phyloP scores from a whole-genome alignment of 257 asterid genomes.

The Nicotiana sylvestris region DNA sequence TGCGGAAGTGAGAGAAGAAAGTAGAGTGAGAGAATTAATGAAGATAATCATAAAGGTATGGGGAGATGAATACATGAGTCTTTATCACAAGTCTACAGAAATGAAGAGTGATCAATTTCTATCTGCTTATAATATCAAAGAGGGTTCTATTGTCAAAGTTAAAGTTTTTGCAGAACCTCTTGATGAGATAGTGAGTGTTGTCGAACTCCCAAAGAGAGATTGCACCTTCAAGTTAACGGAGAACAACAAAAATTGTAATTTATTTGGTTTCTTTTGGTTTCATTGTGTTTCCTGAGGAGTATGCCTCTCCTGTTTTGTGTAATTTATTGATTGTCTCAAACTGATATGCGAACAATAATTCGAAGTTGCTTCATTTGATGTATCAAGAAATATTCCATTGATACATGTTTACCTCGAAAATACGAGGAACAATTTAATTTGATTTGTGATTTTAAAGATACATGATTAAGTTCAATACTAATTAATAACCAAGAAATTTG shows the following conservation, averaged over 20 bases:
- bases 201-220: too few relatives aligned
- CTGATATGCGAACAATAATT: too few relatives aligned
- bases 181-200: not conserved
- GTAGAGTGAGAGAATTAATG: conserved; percentile 20
- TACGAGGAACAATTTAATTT: too few relatives aligned
- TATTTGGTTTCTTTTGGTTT: not conserved
- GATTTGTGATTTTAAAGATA: too few relatives aligned
- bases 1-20: conserved; percentile 18
- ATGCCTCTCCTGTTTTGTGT: not conserved
- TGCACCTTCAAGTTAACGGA: not conserved
- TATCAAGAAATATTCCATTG: too few relatives aligned
- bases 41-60: conserved; percentile 19
- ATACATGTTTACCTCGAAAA: too few relatives aligned
- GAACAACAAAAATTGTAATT: not conserved
- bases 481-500: too few relatives aligned
- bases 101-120: conserved; percentile 22
- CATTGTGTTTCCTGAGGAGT: not conserved
- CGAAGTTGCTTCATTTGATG: too few relatives aligned
- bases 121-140: conserved; percentile 23
- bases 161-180: conserved; percentile 25
- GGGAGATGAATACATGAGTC: conserved; percentile 29
- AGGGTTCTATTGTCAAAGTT: conserved; percentile 33
- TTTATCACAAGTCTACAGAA: conserved; percentile 16
- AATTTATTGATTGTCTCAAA: too few relatives aligned
- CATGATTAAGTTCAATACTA: too few relatives aligned